Conservation (phyloP, 139 green algal genomes). For the Micractinium sp. region DNA sequence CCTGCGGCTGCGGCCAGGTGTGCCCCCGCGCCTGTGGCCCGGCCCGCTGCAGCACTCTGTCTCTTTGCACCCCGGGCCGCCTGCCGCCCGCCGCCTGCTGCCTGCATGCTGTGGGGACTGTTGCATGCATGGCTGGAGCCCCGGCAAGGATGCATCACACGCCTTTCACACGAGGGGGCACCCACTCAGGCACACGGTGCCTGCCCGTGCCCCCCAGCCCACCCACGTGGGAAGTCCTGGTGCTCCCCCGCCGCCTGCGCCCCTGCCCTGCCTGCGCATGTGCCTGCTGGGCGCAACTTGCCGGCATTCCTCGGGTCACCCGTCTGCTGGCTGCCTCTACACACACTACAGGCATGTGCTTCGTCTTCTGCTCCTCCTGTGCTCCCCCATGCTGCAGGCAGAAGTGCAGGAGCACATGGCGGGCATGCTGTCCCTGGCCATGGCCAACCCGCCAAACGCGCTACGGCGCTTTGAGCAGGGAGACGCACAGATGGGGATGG, state of each 20-base stretch:
- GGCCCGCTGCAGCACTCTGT: too few relatives aligned
- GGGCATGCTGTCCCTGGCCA: background rate
- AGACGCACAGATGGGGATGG: background rate
- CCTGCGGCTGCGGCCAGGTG: conserved; percentile 1
- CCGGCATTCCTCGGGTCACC: too few relatives aligned
- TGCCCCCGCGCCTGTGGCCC: background rate
- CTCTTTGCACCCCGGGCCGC: background rate
- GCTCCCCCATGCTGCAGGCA: background rate
- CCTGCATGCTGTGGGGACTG: background rate
- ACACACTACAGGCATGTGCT: too few relatives aligned
- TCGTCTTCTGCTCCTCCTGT: too few relatives aligned
- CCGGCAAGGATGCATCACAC: too few relatives aligned
- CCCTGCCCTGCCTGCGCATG: background rate
- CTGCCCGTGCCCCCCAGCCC: too few relatives aligned
- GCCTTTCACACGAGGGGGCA: too few relatives aligned
- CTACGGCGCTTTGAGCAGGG: background rate
- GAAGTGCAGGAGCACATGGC: background rate
- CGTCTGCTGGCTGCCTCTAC: too few relatives aligned
- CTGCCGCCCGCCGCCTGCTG: background rate
- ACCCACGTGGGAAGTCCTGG: too few relatives aligned
- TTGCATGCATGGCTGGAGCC: background rate
- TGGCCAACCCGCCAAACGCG: background rate
- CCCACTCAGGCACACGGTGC: too few relatives aligned
- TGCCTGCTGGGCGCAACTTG: background rate
- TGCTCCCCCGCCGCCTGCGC: too few relatives aligned